phyloP scores from a whole-genome alignment of 192 early-diverging fungal species.

The Lobosporangium transversale region DNA sequence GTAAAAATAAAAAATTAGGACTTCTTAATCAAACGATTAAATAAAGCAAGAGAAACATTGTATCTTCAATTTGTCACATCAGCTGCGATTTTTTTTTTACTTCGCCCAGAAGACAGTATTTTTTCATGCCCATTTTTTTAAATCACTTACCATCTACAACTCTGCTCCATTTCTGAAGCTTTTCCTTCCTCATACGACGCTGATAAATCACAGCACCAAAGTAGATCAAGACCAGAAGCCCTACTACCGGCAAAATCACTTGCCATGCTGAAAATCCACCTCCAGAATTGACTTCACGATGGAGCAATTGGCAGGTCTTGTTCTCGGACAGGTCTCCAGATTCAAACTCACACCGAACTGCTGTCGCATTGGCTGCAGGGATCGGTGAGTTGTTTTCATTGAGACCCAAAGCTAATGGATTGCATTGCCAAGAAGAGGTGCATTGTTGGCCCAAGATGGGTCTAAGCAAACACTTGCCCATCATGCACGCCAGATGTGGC shows the following conservation, averaged over 20 bases:
- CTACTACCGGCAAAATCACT: constrained; percentile 30
- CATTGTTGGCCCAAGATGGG: constrained; percentile 27
- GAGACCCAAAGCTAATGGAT: constrained; percentile 33
- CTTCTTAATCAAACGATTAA: no score
- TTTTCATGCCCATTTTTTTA: not conserved
- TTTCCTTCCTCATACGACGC: constrained; percentile 19
- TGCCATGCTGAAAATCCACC: constrained; percentile 35
- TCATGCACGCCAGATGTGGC: constrained; percentile 13
- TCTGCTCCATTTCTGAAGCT: constrained; percentile 38
- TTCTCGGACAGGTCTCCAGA: constrained; percentile 21
- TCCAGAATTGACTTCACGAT: constrained; percentile 3
- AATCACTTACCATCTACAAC: constrained; percentile 22
- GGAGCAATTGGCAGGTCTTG: constrained; percentile 32
- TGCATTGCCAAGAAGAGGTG: constrained; percentile 44
- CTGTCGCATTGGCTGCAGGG: constrained; percentile 23
- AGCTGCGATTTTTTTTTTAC: no score
- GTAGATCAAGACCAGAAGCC: constrained; percentile 19
- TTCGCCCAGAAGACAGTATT: no score
- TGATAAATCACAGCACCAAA: constrained; percentile 36
- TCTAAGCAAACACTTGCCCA: constrained; percentile 20
- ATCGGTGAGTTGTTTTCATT: constrained; percentile 41
- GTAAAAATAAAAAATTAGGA: no score
- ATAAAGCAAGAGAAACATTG: no score
- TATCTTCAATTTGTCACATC: no score
- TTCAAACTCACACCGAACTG: constrained; percentile 40